Evolutionary conservation across 768 basidiomycete genomes (phyloP), one percentile per base, ranked within the genome.

Genomic region (Pisolithus orientalis): DNA sequence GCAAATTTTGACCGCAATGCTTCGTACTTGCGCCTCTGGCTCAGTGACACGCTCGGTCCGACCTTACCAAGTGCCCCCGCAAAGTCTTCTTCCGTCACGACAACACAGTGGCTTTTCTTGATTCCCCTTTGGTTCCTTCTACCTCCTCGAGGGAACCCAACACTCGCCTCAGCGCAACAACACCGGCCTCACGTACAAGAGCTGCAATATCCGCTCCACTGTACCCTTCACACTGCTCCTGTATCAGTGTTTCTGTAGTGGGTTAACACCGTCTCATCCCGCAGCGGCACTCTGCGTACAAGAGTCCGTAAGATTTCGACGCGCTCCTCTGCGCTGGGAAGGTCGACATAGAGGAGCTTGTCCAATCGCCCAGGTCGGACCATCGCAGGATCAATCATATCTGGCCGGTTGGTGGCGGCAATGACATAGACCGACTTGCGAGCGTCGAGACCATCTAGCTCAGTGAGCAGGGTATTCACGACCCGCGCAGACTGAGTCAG

Each of bases 351-450:
- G 40, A 96, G 77, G 5, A 95, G 78, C 66, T 96, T 96, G 72
- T 96, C 94, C 10, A 97, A 79, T 9, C 94, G 81, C 0, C 94
- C 94, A 0, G 94, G 94, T n/a, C 94, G 87, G 49, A 92, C 90
- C 93, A 95, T 94, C 6, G 94, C 94, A 1, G 94, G 94, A 63
- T 97, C 94, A 54, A 96, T 94, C 85, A 95, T 95, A 71, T 97
- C 93, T 1, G 94, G 94, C 11, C 94, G 77, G 68, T 95, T 97
- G 29, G 93, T 96, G 7, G 94, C 94, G 0, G 88, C 94, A 53
- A 96, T 91, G 40, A 97, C 93, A 61, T 93, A 94, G 53, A 96
- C 91, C 39, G 80, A 79, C 68, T 89, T 91, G 32, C 92, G 82
- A 2, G 82, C 75, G 54, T 94, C 90, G 25, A 97, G 84, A 0